These are phyloP conservation scores for Pseudogymnoascus sp. DNA, from an alignment of 2,329 filamentous ascomycete species.

Conservation along the genomic window DNA sequence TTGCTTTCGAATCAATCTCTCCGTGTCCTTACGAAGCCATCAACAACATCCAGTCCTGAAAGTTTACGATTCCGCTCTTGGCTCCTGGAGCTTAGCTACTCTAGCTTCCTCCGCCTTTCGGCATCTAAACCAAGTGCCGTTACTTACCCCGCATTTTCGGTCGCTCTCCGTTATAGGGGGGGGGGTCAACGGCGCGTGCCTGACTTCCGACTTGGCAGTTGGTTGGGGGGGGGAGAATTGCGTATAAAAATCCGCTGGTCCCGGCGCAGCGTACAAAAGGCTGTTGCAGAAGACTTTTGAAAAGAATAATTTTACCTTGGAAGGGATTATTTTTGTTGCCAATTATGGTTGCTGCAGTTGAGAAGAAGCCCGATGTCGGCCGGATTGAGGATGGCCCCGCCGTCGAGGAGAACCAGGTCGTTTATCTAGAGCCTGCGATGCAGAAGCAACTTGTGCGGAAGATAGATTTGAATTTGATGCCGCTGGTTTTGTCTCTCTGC, in stretches of 20 bases:
- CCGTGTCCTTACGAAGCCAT: background rate
- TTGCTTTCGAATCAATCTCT: background rate
- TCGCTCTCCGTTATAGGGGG: background rate
- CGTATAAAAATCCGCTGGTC: background rate
- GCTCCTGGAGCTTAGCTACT: background rate
- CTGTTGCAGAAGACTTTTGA: background rate
- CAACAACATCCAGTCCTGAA: background rate
- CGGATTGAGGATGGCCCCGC: background rate
- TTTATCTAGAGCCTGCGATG: constrained; percentile 14
- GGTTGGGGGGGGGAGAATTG: no score
- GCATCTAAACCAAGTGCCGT: background rate
- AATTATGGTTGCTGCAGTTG: background rate
- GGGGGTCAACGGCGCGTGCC: background rate
- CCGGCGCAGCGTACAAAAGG: background rate
- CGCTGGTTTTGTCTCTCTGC: constrained; percentile 22
- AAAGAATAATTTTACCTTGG: background rate
- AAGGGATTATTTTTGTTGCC: background rate
- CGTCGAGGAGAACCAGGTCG: background rate
- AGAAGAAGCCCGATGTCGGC: background rate
- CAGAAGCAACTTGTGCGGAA: constrained; percentile 46
- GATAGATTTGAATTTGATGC: constrained; percentile 49
- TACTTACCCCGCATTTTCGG: constrained; percentile 3
- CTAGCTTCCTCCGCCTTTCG: background rate
- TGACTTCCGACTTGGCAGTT: background rate
- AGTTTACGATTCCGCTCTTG: background rate